These are phyloP conservation scores for Phytophthora foliorum DNA, from an alignment of 352 stramenopile genomes.

Conservation along the genomic window DNA sequence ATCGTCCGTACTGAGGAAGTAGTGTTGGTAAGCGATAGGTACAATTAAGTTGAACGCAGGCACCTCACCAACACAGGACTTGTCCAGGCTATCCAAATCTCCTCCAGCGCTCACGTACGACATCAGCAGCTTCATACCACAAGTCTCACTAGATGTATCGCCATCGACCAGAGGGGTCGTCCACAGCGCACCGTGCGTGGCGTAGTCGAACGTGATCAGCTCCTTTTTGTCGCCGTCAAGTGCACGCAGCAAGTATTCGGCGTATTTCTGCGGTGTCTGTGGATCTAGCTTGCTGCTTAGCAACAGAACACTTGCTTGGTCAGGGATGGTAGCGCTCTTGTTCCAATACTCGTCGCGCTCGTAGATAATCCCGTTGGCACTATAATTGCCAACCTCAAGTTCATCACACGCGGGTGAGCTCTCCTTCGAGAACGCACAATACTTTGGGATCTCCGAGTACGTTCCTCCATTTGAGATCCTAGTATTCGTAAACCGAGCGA, in stretches of 20 bases:
- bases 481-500: slow-evolving; percentile 27
- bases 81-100: slow-evolving; percentile 45
- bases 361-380: slow-evolving; percentile 40
- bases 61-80: slow-evolving; percentile 45
- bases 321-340: slow-evolving; percentile 44
- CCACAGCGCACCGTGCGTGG: slow-evolving; percentile 44
- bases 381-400: slow-evolving; percentile 22
- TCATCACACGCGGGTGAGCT: slow-evolving; percentile 39
- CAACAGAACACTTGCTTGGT: slow-evolving; percentile 52
- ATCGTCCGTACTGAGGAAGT: slow-evolving; percentile 44
- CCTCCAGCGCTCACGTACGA: slow-evolving; percentile 50
- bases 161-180: slow-evolving; percentile 38
- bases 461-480: slow-evolving; percentile 31
- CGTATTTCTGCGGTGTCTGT: slow-evolving; percentile 64
- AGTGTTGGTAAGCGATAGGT: slow-evolving; percentile 2
- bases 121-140: slow-evolving; percentile 49
- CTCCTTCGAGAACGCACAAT: slow-evolving; percentile 66
- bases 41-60: slow-evolving; percentile 38
- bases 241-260: slow-evolving; percentile 39
- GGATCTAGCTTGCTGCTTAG: slow-evolving; percentile 62
- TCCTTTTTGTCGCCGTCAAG: slow-evolving; percentile 49
- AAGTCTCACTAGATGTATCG: slow-evolving; percentile 36
- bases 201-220: slow-evolving; percentile 59
- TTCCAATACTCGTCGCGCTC: slow-evolving; percentile 65
- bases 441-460: slow-evolving; percentile 34